Conservation (phyloP, 805 yeast genomes). For the Kazachstania kunashirensis region DNA sequence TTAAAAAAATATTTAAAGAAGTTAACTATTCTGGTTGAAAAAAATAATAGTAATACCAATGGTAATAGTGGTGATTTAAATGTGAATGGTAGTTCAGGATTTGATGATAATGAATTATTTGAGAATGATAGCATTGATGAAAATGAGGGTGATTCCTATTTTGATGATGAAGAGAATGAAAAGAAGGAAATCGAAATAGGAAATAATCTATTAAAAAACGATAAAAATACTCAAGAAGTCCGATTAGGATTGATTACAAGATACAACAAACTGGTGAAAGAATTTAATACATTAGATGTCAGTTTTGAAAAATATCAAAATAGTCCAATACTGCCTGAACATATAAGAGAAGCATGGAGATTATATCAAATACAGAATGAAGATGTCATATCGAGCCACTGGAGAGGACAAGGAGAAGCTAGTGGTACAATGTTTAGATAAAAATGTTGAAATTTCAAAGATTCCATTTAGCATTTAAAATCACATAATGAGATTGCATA, state of each 20-base stretch:
- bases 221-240: constrained; percentile 19
- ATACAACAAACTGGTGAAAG: constrained; percentile 23
- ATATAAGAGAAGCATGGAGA: constrained; percentile 83
- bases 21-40: constrained; percentile 25
- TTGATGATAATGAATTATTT: constrained; percentile 5
- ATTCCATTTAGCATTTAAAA: constrained; percentile 26
- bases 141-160: constrained; percentile 21
- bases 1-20: constrained; percentile 32
- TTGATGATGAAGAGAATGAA: constrained; percentile 25
- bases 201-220: constrained; percentile 19
- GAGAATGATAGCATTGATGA: constrained; percentile 23
- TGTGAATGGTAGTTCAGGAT: constrained; percentile 6
- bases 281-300: constrained; percentile 24
- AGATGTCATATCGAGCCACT: constrained; percentile 49
- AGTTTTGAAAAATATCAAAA: constrained; percentile 31
- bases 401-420: constrained; percentile 65
- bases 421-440: constrained; percentile 63
- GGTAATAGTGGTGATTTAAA: background rate
- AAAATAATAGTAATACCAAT: constrained; percentile 28
- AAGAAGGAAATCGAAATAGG: constrained; percentile 14
- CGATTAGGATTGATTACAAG: constrained; percentile 23
- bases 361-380: constrained; percentile 58
- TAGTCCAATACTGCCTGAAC: constrained; percentile 71
- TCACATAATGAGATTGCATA: constrained; percentile 44
- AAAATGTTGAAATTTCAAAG: constrained; percentile 1